These are phyloP conservation scores for Mesotaenium endlicherianum DNA, from an alignment of 139 green algal species.

Conservation along the genomic window DNA sequence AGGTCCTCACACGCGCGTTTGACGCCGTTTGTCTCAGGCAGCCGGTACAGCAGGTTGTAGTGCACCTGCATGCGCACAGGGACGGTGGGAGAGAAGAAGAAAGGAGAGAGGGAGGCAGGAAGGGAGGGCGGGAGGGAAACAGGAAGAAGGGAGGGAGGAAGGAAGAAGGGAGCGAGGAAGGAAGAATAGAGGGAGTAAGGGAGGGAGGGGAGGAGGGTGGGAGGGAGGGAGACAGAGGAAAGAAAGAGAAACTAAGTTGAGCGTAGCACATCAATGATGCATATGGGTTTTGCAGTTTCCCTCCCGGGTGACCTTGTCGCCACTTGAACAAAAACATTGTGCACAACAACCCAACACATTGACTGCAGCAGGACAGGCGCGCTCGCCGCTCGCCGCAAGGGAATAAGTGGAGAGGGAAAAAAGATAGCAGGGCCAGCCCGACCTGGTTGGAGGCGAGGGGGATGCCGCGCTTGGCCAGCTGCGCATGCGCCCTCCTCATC, in stretches of 20 bases:
- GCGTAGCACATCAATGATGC: not conserved
- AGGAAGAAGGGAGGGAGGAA: not conserved
- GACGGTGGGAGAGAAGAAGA: too few species aligned
- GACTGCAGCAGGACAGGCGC: not conserved
- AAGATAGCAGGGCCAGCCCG: too few species aligned
- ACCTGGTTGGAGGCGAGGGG: slow-evolving; percentile 61
- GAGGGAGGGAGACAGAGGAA: not conserved
- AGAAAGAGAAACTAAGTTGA: not conserved
- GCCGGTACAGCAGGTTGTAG: slow-evolving; percentile 55
- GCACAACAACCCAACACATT: slow-evolving; percentile 12
- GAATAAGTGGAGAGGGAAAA: too few species aligned
- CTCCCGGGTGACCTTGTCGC: not conserved
- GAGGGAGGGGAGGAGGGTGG: not conserved
- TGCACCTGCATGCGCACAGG: slow-evolving; percentile 72
- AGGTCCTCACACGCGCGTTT: slow-evolving; percentile 76
- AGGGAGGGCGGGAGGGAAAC: not conserved
- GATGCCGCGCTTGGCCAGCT: slow-evolving; percentile 63
- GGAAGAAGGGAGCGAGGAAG: not conserved
- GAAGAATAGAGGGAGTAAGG: not conserved
- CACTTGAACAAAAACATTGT: slow-evolving; percentile 16
- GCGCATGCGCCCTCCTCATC: slow-evolving; percentile 60
- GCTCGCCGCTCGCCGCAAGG: not conserved
- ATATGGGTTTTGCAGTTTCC: not conserved
- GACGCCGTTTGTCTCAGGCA: slow-evolving; percentile 86
- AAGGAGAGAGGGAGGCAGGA: not conserved